Base-by-base conservation (phyloP, 2,329 filamentous ascomycete genomes). In the Teratosphaeria nubilosa region DNA sequence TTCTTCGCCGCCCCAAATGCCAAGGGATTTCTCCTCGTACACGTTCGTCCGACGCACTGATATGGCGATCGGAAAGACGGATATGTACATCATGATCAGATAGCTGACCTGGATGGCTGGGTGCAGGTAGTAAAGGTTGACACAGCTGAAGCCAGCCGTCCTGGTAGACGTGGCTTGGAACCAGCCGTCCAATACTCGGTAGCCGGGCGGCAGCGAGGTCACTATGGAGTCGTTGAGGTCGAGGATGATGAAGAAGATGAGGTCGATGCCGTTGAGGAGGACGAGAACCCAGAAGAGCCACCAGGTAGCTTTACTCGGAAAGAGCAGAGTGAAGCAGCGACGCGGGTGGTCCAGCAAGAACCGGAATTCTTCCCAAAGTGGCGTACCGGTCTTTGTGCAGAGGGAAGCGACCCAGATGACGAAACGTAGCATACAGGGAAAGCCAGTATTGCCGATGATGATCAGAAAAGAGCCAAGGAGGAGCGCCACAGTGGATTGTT, bases 1-100 rank as follows among this genome's bases (percentile, higher is more conserved):
- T 37, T 76, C 69, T n/a, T 75, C 69, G 22, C 75, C 75, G 54
- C 76, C 77, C 68, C 87, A 91, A 31, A 95, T 84, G 5, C 90
- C 90, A 0, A 94, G 81, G 0, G 86, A 90, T 64, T 86, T 89
- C 70, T 97, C 92, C 73, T 96, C 92, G 76, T 97, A 97, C 2
- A 96, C 92, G 70, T 97, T 97, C 59, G 92, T 96, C 63, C 89
- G 82, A 56, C 92, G 90, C 66, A 97, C 88, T 6, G 89, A 94
- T 67, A 97, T 97, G 70, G 94, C 92, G 66, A 97, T 95, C 5
- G 92, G 92, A 66, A 96, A 95, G 60, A 96, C 89, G 59, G 91
- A 96, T 62, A 97, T 96, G 74, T 97, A 97, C 94, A 97, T 97
- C 94, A 97, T 97, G 73, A 97, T 86, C 74, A 97, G 78, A 75